phyloP scores from a whole-genome alignment of 148 eudicot species.

The Bassia scoparia region DNA sequence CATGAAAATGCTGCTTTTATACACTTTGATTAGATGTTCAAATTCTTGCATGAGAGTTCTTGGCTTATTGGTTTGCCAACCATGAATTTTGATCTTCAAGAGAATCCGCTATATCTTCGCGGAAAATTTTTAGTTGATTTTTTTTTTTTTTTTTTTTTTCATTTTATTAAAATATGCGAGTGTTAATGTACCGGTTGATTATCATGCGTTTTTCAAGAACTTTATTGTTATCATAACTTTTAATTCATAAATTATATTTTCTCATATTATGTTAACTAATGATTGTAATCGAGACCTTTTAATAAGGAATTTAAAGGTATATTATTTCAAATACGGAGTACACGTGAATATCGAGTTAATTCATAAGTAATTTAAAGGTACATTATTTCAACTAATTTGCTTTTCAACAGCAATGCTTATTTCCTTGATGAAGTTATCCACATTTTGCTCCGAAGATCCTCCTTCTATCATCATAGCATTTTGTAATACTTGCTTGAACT shows the following conservation, averaged over 20 bases:
- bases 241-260: no score
- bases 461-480: constrained; percentile 13
- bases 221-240: no score
- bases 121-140: neutral
- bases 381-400: neutral
- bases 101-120: constrained; percentile 1
- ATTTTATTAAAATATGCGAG: no score
- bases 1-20: constrained; percentile 1
- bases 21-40: neutral
- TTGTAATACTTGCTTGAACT: constrained; percentile 13
- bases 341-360: no score
- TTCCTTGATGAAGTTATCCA: constrained; percentile 23
- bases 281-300: no score
- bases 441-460: constrained; percentile 25
- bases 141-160: no score
- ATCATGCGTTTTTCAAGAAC: no score
- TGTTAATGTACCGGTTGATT: no score
- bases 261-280: no score
- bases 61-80: neutral
- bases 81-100: neutral
- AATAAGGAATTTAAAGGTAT: no score
- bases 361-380: constrained; percentile 13
- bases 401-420: constrained; percentile 1
- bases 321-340: no score
- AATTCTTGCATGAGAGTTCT: no score